Percentiles rank a stretch among this genome's conserved stretches.
phyloP scores from a whole-genome alignment of 176 grass and related monocot species.

The Lolium perenne region DNA sequence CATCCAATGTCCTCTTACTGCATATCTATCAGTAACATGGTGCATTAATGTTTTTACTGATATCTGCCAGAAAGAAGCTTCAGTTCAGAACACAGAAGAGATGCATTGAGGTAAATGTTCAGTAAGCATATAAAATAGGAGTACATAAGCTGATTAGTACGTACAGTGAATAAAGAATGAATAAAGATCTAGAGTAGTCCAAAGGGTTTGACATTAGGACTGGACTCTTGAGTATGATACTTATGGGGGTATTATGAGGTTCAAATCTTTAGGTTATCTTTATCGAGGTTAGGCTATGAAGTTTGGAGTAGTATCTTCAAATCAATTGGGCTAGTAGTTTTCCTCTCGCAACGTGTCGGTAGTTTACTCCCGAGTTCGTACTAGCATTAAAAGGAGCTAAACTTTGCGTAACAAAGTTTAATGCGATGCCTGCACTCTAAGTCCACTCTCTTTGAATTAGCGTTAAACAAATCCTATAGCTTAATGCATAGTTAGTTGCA shows the following conservation, averaged over 20 bases:
- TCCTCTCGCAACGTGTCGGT: constrained; percentile 42
- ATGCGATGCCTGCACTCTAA: constrained; percentile 57
- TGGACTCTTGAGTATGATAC: constrained; percentile 11
- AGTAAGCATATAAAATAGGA: constrained; percentile 10
- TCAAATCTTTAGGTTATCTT: constrained; percentile 28
- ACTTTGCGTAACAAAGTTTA: constrained; percentile 34
- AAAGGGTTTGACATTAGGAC: constrained; percentile 56
- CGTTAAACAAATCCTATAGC: constrained; percentile 40
- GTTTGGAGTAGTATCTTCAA: constrained; percentile 46
- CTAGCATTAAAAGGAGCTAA: constrained; percentile 48
- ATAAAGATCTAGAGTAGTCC: constrained; percentile 46
- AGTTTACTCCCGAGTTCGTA: constrained; percentile 47
- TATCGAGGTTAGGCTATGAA: constrained; percentile 20
- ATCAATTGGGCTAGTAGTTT: constrained; percentile 32
- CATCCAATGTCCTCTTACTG: neutral
- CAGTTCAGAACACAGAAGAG: constrained; percentile 4
- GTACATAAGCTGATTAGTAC: constrained; percentile 13
- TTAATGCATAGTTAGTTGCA: constrained; percentile 49
- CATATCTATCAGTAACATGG: constrained; percentile 3
- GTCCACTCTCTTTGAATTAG: constrained; percentile 51
- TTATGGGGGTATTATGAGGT: constrained; percentile 36
- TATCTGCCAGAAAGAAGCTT: neutral
- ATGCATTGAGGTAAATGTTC: neutral
- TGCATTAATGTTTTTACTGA: neutral
- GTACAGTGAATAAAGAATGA: constrained; percentile 15